These are phyloP conservation scores for Solanum tacnaense DNA, from an alignment of 257 asterid genomes.

Conservation along the genomic window DNA sequence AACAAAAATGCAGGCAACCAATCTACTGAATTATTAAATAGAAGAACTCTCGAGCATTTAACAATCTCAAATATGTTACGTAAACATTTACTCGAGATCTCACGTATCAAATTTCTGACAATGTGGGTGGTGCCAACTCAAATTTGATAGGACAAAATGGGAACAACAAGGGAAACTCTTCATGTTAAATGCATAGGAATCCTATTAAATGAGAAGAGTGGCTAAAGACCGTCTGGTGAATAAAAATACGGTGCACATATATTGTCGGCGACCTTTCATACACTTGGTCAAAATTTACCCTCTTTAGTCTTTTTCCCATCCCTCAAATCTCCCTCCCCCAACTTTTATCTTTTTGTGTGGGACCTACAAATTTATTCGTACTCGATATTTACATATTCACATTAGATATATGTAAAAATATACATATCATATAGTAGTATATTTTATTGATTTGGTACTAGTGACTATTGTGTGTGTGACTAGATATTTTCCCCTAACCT, in stretches of 20 bases:
- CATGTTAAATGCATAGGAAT: not conserved
- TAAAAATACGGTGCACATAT: not conserved
- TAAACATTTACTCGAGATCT: not conserved
- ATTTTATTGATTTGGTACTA: not conserved
- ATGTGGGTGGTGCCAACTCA: not conserved
- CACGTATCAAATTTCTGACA: not conserved
- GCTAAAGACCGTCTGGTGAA: not conserved
- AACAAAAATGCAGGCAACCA: not conserved
- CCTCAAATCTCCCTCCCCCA: not conserved
- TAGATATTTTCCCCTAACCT: not conserved
- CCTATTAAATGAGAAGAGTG: not conserved
- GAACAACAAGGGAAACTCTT: not conserved
- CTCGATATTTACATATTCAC: not conserved
- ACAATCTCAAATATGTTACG: not conserved
- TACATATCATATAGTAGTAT: not conserved
- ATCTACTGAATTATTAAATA: not conserved
- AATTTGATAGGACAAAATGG: not conserved
- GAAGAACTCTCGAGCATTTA: not conserved
- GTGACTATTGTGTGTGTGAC: not conserved
- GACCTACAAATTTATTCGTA: not conserved
- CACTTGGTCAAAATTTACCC: not conserved
- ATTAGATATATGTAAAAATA: not conserved
- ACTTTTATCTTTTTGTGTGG: not conserved
- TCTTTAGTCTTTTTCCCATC: not conserved
- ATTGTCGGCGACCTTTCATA: constrained; percentile 1